Conservation (phyloP, 495 filamentous ascomycete genomes). For the Aspergillus panamensis region DNA sequence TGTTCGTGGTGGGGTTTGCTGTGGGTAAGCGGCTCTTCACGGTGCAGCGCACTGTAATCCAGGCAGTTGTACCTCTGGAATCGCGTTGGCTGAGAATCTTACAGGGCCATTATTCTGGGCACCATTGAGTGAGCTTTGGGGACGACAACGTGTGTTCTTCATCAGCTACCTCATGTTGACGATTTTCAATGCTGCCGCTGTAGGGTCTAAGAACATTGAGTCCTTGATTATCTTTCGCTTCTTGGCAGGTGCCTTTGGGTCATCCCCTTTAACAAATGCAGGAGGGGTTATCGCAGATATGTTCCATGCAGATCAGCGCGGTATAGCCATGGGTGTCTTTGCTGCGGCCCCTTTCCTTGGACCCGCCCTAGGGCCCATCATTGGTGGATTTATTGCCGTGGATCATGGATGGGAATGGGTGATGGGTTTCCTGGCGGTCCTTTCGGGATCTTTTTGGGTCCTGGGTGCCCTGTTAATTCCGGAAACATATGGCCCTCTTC, state of each 20-base stretch:
- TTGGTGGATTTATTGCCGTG: slow-evolving; percentile 49
- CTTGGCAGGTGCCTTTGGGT: slow-evolving; percentile 62
- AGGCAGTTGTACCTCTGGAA: neutral
- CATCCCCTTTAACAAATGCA: slow-evolving; percentile 57
- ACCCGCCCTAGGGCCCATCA: slow-evolving; percentile 49
- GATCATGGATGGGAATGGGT: slow-evolving; percentile 55
- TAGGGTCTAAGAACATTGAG: slow-evolving; percentile 53
- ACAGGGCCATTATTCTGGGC: slow-evolving; percentile 31
- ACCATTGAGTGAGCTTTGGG: slow-evolving; percentile 58
- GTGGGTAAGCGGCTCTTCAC: neutral
- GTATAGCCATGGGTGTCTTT: slow-evolving; percentile 52
- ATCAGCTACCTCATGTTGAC: slow-evolving; percentile 51
- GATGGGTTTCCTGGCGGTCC: slow-evolving; percentile 25
- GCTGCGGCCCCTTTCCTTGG: slow-evolving; percentile 56
- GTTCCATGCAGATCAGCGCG: slow-evolving; percentile 53
- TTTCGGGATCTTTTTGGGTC: slow-evolving; percentile 24
- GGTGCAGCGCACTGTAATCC: neutral
- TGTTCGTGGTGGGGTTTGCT: slow-evolving; percentile 51
- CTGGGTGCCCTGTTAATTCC: slow-evolving; percentile 41
- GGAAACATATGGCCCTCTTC: slow-evolving; percentile 57
- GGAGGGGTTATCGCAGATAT: slow-evolving; percentile 63
- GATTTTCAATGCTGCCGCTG: slow-evolving; percentile 57
- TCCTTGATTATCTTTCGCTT: slow-evolving; percentile 62
- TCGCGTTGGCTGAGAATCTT: neutral
- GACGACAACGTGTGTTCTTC: slow-evolving; percentile 59